Base-by-base conservation (phyloP, 495 filamentous ascomycete genomes). In the Penicillium samsonianum region DNA sequence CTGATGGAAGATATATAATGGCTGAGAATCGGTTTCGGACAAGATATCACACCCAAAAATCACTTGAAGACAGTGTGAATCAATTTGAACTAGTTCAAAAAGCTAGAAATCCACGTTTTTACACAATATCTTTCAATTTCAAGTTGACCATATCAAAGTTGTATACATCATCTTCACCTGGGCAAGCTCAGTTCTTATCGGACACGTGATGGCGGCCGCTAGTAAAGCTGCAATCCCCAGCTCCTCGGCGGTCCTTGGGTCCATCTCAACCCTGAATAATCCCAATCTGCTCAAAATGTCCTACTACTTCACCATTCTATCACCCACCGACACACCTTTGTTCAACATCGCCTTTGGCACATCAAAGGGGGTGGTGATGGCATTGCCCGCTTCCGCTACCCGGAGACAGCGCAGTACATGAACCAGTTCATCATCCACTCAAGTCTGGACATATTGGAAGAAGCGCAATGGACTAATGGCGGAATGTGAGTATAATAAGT, bases 371-470 rank as follows among this genome's bases (percentile, higher is more conserved):
- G 92, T 75, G 92, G 91, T 63, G 93, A 97, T 80, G 94, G 94
- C 63, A 81, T 91, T 65, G 78, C 94, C 25, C 86, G 90, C 37
- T 81, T 82, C 69, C 73, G 76, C 60, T 97, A 96, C 82, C 83
- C 80, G 30, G 87, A 92, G 45, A 87, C 95, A 59, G 88, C 91
- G 25, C 84, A 90, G 49, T 87, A 93, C 69, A 90, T 96, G 85
- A 97, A 96, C 78, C 94, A 96, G 73, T 97, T 98, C 79, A 89
- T 98, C 72, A 86, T 94, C 45, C 93, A 98, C 76, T 89, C 87
- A 52, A 88, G 87, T 63, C 77, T 98, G 42, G 94, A 98, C 68
- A 91, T 97, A 44, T 87, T 96, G 22, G 94, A 98, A 73, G 94
- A 98, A 66, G 82, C 91, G 19, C 93, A 97, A 73, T 98, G 95